Evolutionary conservation across 129 eudicot species (phyloP), one percentile per base, ranked within the genome.

Genomic region (Kitagawia praeruptora): DNA sequence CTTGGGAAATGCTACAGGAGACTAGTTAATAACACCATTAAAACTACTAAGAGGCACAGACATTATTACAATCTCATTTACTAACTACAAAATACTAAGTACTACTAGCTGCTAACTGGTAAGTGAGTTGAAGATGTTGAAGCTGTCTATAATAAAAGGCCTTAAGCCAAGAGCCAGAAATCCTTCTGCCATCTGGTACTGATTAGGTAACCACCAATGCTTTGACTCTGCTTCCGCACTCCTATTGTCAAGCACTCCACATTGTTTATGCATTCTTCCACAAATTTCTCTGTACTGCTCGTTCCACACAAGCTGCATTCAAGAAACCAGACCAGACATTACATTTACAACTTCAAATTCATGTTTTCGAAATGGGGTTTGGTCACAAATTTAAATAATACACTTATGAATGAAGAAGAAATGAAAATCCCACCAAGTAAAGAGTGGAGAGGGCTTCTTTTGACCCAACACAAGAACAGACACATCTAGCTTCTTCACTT

Each of bases 101-200:
- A 21, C 15, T 46, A 11, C 49, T 10, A 46, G 47, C 49, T 39
- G 31, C 8, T 58, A 58, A 58, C 13, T 58, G 28, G 66, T 1
- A 58, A 58, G 66, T 23, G 66, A 56, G 66, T 23, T 56, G 63
- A 56, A 23, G 66, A 56, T 3, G 11, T 28, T 13, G 41, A 69
- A 42, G 77, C 53, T 70, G 39, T 46, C 0, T 46, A 42, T 42
- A 14, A 38, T 23, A 56, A 61, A 25, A 46, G 49, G 27, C 15
- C 44, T 71, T 78, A 90, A 81, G 98, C 98, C 83, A 93, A 87
- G 51, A 93, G 93, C 98, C 97, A 93, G 88, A 93, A 94, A 80
- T 94, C 92, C 87, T 89, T 91, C 82, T 88, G 97, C 98, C 98
- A 94, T 84, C 93, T 86, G 19, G 98, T 94, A 93, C 96, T 95